phyloP scores from a whole-genome alignment of 2,329 filamentous ascomycete species.

The Cladosporium phlei region DNA sequence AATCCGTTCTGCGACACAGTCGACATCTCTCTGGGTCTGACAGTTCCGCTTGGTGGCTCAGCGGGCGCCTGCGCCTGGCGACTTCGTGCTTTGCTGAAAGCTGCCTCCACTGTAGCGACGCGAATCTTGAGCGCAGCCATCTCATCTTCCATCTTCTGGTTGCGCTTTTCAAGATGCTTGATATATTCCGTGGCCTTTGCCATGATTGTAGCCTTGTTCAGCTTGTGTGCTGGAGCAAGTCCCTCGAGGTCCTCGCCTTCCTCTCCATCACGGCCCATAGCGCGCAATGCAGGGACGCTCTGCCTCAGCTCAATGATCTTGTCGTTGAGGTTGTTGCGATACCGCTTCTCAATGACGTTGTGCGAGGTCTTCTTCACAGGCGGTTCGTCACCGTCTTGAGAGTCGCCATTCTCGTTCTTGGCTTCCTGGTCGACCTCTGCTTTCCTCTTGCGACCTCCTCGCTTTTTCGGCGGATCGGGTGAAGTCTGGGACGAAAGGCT shows the following conservation, averaged over 20 bases:
- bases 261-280: conserved; percentile 71
- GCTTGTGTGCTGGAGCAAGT: conserved; percentile 76
- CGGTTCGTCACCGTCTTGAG: conserved; percentile 35
- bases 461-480: conserved; percentile 31
- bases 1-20: conserved; percentile 23
- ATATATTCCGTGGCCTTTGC: conserved; percentile 98
- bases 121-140: conserved; percentile 73
- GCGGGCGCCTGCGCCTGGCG: conserved; percentile 22
- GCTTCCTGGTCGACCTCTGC: conserved; percentile 26
- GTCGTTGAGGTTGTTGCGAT: conserved; percentile 92
- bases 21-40: conserved; percentile 25
- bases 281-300: conserved; percentile 83
- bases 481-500: conserved; percentile 29
- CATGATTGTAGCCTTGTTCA: conserved; percentile 95
- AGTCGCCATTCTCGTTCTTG: conserved; percentile 45
- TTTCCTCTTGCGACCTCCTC: conserved; percentile 33
- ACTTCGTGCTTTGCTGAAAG: conserved; percentile 48
- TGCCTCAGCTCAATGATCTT: conserved; percentile 91
- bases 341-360: conserved; percentile 97
- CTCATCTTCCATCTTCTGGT: conserved; percentile 75
- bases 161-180: conserved; percentile 84
- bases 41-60: conserved; percentile 19
- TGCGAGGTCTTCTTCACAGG: conserved; percentile 86
- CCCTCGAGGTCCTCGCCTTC: conserved; percentile 69
- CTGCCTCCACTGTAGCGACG: conserved; percentile 60